Evolutionary conservation across 768 basidiomycete genomes (phyloP).

Genomic region (Boletus sp.): DNA sequence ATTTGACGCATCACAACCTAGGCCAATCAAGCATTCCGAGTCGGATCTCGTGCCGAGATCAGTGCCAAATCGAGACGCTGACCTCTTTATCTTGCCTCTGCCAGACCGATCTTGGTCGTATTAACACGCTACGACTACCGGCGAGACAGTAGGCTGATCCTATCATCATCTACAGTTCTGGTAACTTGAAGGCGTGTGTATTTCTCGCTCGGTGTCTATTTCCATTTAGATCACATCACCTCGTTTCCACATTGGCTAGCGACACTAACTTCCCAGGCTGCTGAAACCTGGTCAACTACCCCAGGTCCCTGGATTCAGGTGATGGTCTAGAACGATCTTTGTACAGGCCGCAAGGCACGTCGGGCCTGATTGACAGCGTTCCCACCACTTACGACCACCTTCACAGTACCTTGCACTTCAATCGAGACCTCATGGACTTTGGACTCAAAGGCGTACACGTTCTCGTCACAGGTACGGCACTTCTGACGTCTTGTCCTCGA

Average conservation of each 20-base stretch:
- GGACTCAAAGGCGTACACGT: constrained; percentile 61
- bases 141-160: too few relatives aligned
- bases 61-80: neutral
- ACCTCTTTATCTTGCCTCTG: neutral
- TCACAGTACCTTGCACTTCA: neutral
- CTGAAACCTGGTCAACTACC: constrained; percentile 10
- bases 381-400: neutral
- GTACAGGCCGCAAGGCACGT: constrained; percentile 1
- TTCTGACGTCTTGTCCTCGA: neutral
- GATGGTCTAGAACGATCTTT: constrained; percentile 11
- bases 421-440: constrained; percentile 45
- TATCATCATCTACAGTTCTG: too few relatives aligned
- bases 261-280: constrained; percentile 14
- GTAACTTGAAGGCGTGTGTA: neutral
- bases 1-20: neutral
- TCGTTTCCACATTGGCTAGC: neutral
- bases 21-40: neutral
- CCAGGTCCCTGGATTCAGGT: neutral
- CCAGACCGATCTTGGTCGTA: neutral
- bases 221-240: neutral
- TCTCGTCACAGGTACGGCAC: constrained; percentile 56
- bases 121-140: too few relatives aligned
- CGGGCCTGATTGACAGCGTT: neutral
- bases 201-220: neutral
- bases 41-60: neutral